A percentile compares a stretch with the other conserved stretches of the same genome.
Evolutionary conservation across 2,329 filamentous ascomycete species (phyloP).

Genomic region (Fusarium nurragi): DNA sequence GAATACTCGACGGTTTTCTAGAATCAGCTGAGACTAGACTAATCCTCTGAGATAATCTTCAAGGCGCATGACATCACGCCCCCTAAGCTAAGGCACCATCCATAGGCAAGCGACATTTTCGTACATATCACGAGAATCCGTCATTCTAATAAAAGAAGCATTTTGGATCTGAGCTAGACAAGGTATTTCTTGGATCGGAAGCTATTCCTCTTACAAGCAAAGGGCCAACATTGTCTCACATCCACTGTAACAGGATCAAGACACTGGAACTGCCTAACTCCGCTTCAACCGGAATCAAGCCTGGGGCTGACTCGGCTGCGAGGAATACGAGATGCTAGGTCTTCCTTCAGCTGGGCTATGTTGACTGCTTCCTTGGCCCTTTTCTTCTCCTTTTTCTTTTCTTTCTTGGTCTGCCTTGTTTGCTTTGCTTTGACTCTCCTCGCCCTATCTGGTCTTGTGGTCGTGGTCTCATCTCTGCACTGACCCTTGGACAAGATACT

Average conservation of each 20-base stretch:
- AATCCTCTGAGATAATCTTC: neutral
- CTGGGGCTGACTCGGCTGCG: neutral
- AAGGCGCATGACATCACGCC: conserved; percentile 14
- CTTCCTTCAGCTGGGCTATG: neutral
- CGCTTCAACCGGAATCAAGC: neutral
- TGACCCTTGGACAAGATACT: neutral
- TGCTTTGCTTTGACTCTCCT: neutral
- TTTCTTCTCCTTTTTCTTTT: too few species aligned
- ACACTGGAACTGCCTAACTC: neutral
- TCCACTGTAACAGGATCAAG: neutral
- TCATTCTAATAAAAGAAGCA: conserved; percentile 17
- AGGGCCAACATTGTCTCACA: neutral
- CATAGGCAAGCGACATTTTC: conserved; percentile 3
- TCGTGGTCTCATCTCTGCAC: neutral
- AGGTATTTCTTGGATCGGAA: neutral
- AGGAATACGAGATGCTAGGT: conserved; percentile 1
- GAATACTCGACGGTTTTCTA: conserved; percentile 2
- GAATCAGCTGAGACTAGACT: conserved; percentile 1
- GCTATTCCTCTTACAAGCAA: neutral
- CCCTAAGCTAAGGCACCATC: neutral
- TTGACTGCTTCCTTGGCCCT: conserved; percentile 2
- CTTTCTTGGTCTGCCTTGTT: too few species aligned
- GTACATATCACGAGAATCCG: conserved; percentile 20
- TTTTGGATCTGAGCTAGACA: neutral
- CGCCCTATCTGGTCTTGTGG: neutral